These are phyloP conservation scores for Amniculicola lignicola DNA, from an alignment of 495 filamentous ascomycete genomes.

Conservation along the genomic window DNA sequence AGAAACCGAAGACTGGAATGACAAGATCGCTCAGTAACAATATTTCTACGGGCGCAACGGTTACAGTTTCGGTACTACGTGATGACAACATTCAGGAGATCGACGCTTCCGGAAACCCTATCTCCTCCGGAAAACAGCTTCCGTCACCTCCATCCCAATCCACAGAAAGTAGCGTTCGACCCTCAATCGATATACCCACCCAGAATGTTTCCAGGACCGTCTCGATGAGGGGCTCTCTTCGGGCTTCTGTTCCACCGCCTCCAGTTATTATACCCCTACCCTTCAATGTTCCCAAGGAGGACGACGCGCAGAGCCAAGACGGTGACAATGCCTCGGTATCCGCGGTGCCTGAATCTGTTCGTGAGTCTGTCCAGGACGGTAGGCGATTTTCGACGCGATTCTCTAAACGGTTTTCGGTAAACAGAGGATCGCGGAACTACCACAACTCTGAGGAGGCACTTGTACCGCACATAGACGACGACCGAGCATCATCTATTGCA, in stretches of 20 bases:
- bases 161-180: constrained; percentile 9
- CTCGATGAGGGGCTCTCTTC: constrained; percentile 18
- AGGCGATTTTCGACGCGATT: constrained; percentile 43
- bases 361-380: constrained; percentile 42
- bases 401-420: constrained; percentile 52
- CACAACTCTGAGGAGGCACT: constrained; percentile 46
- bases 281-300: constrained; percentile 52
- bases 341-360: constrained; percentile 48
- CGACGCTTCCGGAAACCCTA: constrained; percentile 21
- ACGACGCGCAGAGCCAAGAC: constrained; percentile 37
- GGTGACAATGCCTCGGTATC: constrained; percentile 59
- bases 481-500: constrained; percentile 41
- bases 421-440: constrained; percentile 31
- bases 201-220: not conserved
- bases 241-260: constrained; percentile 27
- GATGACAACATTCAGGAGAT: constrained; percentile 34
- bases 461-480: constrained; percentile 40
- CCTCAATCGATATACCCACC: constrained; percentile 11
- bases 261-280: constrained; percentile 50
- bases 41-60: not conserved
- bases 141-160: not conserved
- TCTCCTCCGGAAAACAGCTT: not conserved
- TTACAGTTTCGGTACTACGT: constrained; percentile 24
- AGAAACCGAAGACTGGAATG: not conserved
- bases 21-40: constrained; percentile 2